phyloP scores from a whole-genome alignment of 306 rosid species.

The Cicer arietinum region DNA sequence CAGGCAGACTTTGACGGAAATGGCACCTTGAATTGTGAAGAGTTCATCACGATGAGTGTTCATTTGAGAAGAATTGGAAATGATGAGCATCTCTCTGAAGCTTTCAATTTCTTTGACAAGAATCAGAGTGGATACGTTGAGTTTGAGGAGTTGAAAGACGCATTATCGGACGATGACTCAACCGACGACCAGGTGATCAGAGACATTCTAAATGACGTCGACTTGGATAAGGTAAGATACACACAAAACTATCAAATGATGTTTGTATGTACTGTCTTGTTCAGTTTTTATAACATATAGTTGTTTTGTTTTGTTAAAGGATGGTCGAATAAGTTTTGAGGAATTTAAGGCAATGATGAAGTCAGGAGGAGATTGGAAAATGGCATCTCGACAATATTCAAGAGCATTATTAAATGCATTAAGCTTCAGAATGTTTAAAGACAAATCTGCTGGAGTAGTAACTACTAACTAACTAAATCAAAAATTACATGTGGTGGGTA shows the following conservation, averaged over 20 bases:
- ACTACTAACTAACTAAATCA: not conserved
- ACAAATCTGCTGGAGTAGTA: conserved; percentile 47
- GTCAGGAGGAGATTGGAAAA: conserved; percentile 89
- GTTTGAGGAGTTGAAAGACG: conserved; percentile 86
- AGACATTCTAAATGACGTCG: conserved; percentile 84
- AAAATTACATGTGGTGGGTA: not conserved
- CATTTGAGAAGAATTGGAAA: conserved; percentile 70
- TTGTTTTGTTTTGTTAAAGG: conserved; percentile 52
- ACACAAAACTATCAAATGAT: not conserved
- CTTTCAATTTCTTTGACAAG: conserved; percentile 82
- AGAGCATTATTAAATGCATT: conserved; percentile 80
- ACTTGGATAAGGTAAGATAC: conserved; percentile 81
- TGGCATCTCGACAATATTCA: conserved; percentile 93
- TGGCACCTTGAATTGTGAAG: conserved; percentile 77
- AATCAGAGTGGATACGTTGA: conserved; percentile 76
- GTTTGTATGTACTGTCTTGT: not conserved
- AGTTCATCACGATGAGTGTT: conserved; percentile 77
- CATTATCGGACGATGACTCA: conserved; percentile 59
- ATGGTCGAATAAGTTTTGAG: conserved; percentile 79
- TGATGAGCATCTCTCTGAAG: conserved; percentile 80
- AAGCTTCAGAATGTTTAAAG: conserved; percentile 78
- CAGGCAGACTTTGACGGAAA: conserved; percentile 94
- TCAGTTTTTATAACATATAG: not conserved
- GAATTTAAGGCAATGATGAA: conserved; percentile 94
- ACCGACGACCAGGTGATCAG: conserved; percentile 63